phyloP scores from a whole-genome alignment of 2,329 filamentous ascomycete species.

The Pezicula carpinea region DNA sequence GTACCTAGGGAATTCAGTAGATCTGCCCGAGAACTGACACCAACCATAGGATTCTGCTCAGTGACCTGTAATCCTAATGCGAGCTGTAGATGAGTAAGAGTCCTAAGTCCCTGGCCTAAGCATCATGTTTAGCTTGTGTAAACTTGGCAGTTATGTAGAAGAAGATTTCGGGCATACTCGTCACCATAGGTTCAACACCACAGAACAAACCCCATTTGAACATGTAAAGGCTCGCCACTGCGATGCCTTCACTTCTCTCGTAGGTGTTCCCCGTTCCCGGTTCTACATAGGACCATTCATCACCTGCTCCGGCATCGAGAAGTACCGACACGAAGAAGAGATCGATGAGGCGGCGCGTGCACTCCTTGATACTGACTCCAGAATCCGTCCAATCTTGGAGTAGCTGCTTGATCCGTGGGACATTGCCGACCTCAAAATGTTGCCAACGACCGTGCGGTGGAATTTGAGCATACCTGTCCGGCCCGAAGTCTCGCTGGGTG shows the following conservation, averaged over 20 bases:
- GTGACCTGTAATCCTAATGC: conserved; percentile 38
- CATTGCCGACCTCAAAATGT: conserved; percentile 54
- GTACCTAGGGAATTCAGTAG: conserved; percentile 38
- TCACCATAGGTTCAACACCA: conserved; percentile 25
- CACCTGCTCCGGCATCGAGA: conserved; percentile 50
- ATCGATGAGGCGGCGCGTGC: conserved; percentile 51
- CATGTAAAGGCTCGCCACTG: conserved; percentile 46
- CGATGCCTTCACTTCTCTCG: conserved; percentile 45
- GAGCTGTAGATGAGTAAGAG: conserved; percentile 27
- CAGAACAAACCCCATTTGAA: conserved; percentile 39
- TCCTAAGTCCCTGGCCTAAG: conserved; percentile 30
- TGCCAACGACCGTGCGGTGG: conserved; percentile 49
- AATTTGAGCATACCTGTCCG: conserved; percentile 29
- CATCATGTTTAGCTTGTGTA: neutral
- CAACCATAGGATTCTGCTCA: conserved; percentile 39
- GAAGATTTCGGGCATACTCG: conserved; percentile 27
- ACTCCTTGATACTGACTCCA: conserved; percentile 38
- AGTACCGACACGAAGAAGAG: conserved; percentile 58
- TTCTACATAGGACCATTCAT: conserved; percentile 43
- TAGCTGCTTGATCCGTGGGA: conserved; percentile 42
- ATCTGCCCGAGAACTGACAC: conserved; percentile 37
- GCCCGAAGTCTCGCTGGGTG: conserved; percentile 32
- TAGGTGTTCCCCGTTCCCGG: conserved; percentile 30
- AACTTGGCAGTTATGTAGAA: neutral
- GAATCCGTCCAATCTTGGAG: conserved; percentile 40